Evolutionary conservation across 352 stramenopile species (phyloP).

Genomic region (Thalassiosira exigua): DNA sequence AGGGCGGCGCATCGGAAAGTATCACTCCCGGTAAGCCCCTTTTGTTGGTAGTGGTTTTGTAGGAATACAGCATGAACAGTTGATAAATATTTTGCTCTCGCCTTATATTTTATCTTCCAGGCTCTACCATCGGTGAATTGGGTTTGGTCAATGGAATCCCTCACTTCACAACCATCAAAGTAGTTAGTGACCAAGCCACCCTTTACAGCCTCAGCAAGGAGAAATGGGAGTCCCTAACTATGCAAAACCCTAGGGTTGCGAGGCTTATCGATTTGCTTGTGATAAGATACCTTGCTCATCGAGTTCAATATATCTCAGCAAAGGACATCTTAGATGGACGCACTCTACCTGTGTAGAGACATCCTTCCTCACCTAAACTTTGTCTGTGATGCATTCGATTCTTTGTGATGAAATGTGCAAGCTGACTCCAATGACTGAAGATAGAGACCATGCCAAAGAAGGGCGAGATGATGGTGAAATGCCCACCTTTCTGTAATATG

Average conservation of each 20-base stretch:
- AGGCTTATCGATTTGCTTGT: constrained; percentile 65
- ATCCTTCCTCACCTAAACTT: too few species aligned
- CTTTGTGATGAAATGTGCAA: too few species aligned
- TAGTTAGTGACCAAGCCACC: constrained; percentile 58
- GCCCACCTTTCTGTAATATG: too few species aligned
- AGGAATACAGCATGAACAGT: too few species aligned
- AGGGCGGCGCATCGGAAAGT: constrained; percentile 57
- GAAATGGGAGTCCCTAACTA: constrained; percentile 47
- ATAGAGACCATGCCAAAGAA: too few species aligned
- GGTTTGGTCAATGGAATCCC: constrained; percentile 62
- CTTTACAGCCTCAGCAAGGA: constrained; percentile 67
- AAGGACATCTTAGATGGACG: background rate
- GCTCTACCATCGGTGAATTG: constrained; percentile 72
- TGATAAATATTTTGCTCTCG: too few species aligned
- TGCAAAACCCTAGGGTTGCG: constrained; percentile 55
- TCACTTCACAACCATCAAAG: constrained; percentile 70
- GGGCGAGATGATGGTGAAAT: too few species aligned
- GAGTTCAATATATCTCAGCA: constrained; percentile 1
- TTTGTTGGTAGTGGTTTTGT: too few species aligned
- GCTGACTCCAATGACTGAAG: too few species aligned
- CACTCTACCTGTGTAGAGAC: background rate
- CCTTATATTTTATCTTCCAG: too few species aligned
- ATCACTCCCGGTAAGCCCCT: too few species aligned
- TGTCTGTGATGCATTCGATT: too few species aligned
- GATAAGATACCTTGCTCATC: constrained; percentile 69